These are phyloP conservation scores for Spizellomyces sp. DNA, from an alignment of 192 early-diverging fungal species.

Conservation along the genomic window DNA sequence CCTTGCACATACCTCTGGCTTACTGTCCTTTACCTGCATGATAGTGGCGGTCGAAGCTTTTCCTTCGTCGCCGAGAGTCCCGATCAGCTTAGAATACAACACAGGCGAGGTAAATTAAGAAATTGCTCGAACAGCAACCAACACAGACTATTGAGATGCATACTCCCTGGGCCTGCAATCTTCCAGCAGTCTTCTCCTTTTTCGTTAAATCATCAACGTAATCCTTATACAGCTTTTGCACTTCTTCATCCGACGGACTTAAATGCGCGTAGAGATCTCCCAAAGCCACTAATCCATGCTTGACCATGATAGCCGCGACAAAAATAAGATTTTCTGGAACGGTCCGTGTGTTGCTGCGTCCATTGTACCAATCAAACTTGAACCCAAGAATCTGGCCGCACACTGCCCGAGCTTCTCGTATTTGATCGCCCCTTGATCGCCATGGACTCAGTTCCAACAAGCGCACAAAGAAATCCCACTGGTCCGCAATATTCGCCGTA, in stretches of 20 bases:
- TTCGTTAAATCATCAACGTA: conserved; percentile 49
- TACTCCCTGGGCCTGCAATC: conserved; percentile 52
- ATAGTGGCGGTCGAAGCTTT: conserved; percentile 16
- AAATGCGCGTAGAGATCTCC: conserved; percentile 73
- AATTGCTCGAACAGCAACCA: neutral
- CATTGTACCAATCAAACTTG: conserved; percentile 66
- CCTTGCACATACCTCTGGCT: too few relatives aligned
- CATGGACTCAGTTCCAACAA: conserved; percentile 56
- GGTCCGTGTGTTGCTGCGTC: conserved; percentile 11
- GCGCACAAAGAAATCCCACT: conserved; percentile 72
- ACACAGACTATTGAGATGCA: neutral
- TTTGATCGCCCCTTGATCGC: conserved; percentile 18
- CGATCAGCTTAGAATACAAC: conserved; percentile 32
- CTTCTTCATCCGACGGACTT: conserved; percentile 51
- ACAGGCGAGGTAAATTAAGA: neutral
- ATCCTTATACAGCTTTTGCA: conserved; percentile 46
- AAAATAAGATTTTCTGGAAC: conserved; percentile 53
- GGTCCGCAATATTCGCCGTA: conserved; percentile 63
- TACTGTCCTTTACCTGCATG: neutral
- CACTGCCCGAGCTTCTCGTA: conserved; percentile 2
- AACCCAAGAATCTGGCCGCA: conserved; percentile 76
- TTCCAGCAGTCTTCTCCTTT: conserved; percentile 36
- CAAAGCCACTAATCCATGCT: conserved; percentile 48
- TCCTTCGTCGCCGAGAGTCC: conserved; percentile 42
- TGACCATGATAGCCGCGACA: conserved; percentile 61